Evolutionary conservation across 2,329 filamentous ascomycete genomes (phyloP).

Genomic region (Fusarium xylarioides): DNA sequence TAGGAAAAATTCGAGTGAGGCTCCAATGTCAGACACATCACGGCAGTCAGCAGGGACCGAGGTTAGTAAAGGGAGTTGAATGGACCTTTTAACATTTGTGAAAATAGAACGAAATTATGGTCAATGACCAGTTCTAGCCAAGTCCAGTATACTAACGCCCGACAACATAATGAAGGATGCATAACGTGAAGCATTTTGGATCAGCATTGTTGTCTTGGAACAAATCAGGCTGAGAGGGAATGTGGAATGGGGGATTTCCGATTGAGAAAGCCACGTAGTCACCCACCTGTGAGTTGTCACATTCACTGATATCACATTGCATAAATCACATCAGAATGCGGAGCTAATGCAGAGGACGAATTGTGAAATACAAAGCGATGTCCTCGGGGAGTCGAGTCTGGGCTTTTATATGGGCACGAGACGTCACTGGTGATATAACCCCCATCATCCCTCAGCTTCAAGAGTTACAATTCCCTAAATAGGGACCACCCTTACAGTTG

Average conservation of each 20-base stretch:
- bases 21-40: background rate
- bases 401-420: background rate
- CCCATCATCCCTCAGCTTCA: background rate
- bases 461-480: background rate
- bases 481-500: background rate
- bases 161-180: background rate
- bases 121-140: background rate
- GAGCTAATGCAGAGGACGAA: background rate
- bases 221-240: slow-evolving; percentile 4
- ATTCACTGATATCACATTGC: slow-evolving; percentile 3
- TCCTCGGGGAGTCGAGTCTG: background rate
- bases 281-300: slow-evolving; percentile 5
- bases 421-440: background rate
- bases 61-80: background rate
- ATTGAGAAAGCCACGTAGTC: slow-evolving; percentile 10
- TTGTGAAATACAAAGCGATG: slow-evolving; percentile 6
- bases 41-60: background rate
- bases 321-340: slow-evolving; percentile 2
- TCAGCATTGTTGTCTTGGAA: background rate
- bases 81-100: background rate
- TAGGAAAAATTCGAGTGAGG: background rate
- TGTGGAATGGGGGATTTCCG: background rate
- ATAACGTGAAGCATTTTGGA: background rate
- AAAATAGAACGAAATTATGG: background rate
- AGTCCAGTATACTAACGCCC: background rate